A percentile compares a stretch with the other conserved stretches of the same genome.
Conservation (phyloP, 495 filamentous ascomycete species). For the Xylaria palmicola region DNA sequence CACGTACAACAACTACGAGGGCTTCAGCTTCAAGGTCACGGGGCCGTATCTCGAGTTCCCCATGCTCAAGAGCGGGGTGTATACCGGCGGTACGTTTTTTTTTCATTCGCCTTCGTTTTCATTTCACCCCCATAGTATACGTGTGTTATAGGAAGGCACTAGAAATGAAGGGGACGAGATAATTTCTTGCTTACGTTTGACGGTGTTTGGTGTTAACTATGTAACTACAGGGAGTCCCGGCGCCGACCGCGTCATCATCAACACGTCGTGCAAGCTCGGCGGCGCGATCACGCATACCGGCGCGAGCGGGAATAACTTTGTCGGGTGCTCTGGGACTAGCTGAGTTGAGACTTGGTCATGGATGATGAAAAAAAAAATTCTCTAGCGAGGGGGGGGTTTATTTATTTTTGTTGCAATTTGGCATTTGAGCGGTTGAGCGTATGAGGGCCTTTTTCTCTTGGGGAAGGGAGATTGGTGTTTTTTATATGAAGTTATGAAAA, state of each 20-base stretch:
- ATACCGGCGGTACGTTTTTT: conserved; percentile 49
- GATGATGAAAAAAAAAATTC: too few relatives aligned
- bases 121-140: too few relatives aligned
- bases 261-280: conserved; percentile 47
- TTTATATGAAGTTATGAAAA: too few relatives aligned
- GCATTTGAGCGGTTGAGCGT: too few relatives aligned
- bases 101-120: not conserved
- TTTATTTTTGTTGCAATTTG: not conserved
- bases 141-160: too few relatives aligned
- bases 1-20: conserved; percentile 66
- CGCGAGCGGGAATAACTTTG: conserved; percentile 61
- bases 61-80: conserved; percentile 53
- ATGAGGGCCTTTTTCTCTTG: too few relatives aligned
- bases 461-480: too few relatives aligned
- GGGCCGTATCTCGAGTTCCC: conserved; percentile 68
- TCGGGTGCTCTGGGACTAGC: conserved; percentile 37
- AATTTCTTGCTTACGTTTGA: too few relatives aligned
- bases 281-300: conserved; percentile 66
- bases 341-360: too few relatives aligned
- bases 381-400: not conserved
- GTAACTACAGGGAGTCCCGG: conserved; percentile 48
- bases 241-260: conserved; percentile 63
- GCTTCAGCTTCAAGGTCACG: conserved; percentile 56
- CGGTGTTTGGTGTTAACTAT: too few relatives aligned
- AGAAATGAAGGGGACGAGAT: too few relatives aligned